These are phyloP conservation scores for Boletus rex-veris DNA, from an alignment of 768 basidiomycete species.

Conservation along the genomic window DNA sequence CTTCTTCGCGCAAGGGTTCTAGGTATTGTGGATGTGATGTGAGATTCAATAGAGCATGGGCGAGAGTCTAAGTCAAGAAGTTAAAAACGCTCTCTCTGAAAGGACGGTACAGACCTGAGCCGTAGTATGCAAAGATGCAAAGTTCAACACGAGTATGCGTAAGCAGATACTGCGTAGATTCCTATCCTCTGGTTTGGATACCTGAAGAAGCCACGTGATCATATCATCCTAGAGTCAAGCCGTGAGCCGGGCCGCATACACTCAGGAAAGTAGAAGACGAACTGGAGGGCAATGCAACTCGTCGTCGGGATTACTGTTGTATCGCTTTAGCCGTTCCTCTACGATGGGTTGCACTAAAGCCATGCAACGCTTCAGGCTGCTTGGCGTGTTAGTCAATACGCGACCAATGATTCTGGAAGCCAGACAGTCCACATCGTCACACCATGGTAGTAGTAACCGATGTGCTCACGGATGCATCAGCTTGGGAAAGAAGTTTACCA, in stretches of 20 bases:
- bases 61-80: conserved; percentile 26
- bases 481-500: conserved; percentile 35
- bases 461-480: conserved; percentile 33
- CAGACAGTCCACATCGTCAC: conserved; percentile 12
- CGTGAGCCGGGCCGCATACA: conserved; percentile 6
- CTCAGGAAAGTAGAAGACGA: conserved; percentile 6
- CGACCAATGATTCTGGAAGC: conserved; percentile 31
- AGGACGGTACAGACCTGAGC: conserved; percentile 25
- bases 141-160: conserved; percentile 37
- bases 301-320: conserved; percentile 20
- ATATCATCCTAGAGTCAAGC: conserved; percentile 33
- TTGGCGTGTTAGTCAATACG: conserved; percentile 32
- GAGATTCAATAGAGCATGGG: conserved; percentile 39
- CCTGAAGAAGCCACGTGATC: conserved; percentile 41
- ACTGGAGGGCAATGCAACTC: conserved; percentile 34
- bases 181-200: conserved; percentile 24
- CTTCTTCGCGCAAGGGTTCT: conserved; percentile 40
- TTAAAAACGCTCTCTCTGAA: conserved; percentile 3
- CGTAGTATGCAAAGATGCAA: conserved; percentile 36
- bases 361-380: conserved; percentile 30
- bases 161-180: conserved; percentile 30
- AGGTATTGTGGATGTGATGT: conserved; percentile 39
- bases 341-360: conserved; percentile 30
- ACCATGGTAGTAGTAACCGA: conserved; percentile 2
- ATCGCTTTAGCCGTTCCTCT: conserved; percentile 30